Conservation (phyloP, 768 basidiomycete genomes). For the Podaxis rugospora region DNA sequence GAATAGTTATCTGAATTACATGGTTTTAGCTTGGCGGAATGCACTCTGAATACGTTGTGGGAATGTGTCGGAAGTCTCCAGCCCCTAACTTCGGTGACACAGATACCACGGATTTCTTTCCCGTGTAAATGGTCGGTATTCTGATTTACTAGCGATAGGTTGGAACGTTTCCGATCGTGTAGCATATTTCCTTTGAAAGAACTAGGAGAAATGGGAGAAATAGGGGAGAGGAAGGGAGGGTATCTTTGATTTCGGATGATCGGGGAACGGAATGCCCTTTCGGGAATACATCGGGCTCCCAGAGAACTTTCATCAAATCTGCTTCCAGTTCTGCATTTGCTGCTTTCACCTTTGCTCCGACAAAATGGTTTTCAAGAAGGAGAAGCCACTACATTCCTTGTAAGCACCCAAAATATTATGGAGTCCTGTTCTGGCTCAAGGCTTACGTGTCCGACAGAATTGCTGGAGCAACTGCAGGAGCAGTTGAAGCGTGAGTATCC, state of each 20-base stretch:
- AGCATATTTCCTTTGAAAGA: no score
- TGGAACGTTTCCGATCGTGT: not conserved
- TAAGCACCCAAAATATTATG: conserved; percentile 21
- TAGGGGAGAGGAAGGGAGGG: not conserved
- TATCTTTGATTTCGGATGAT: not conserved
- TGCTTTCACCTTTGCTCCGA: not conserved
- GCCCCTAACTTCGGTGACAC: no score
- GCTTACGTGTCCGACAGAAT: conserved; percentile 31
- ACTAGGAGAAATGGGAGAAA: not conserved
- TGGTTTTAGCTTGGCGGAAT: not conserved
- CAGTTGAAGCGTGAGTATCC: conserved; percentile 77
- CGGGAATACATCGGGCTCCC: not conserved
- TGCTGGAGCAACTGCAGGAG: conserved; percentile 91
- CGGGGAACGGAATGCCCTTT: not conserved
- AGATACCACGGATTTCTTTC: no score
- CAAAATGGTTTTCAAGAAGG: conserved; percentile 47
- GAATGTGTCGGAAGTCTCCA: not conserved
- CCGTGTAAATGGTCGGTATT: no score
- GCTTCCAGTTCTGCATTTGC: not conserved
- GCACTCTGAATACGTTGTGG: not conserved
- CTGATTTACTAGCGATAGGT: not conserved
- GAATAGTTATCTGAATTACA: not conserved
- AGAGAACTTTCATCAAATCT: not conserved
- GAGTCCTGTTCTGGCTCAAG: not conserved
- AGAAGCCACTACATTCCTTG: conserved; percentile 83